Evolutionary conservation across 2,329 filamentous ascomycete genomes (phyloP).

Genomic region (Phialocephala subalpina): DNA sequence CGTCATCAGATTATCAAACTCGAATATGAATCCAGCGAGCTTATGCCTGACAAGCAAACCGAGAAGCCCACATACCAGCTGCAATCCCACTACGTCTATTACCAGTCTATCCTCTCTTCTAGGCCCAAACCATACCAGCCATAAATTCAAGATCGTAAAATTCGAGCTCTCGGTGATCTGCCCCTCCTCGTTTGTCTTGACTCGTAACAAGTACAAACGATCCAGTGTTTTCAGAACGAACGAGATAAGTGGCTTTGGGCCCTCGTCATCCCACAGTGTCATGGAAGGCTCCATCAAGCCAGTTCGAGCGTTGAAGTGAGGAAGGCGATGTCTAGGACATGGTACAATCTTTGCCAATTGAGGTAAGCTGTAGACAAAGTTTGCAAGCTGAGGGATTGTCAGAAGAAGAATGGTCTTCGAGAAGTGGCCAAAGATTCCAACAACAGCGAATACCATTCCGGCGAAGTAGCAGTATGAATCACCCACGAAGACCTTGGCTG

Average conservation of each 20-base stretch:
- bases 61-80: slow-evolving; percentile 77
- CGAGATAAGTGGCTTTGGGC: slow-evolving; percentile 71
- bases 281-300: slow-evolving; percentile 88
- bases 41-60: slow-evolving; percentile 87
- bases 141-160: slow-evolving; percentile 92
- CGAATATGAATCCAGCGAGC: slow-evolving; percentile 87
- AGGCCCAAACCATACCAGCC: slow-evolving; percentile 94
- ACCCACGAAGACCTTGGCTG: slow-evolving; percentile 92
- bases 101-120: slow-evolving; percentile 87
- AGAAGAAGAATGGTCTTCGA: slow-evolving; percentile 94
- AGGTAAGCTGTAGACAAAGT: slow-evolving; percentile 92
- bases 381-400: slow-evolving; percentile 93
- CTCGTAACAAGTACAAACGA: slow-evolving; percentile 70
- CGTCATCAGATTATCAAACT: slow-evolving; percentile 75
- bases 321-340: slow-evolving; percentile 91
- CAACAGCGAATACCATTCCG: slow-evolving; percentile 98
- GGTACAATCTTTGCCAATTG: slow-evolving; percentile 91
- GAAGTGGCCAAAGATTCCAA: slow-evolving; percentile 96
- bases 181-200: slow-evolving; percentile 73
- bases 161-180: slow-evolving; percentile 84
- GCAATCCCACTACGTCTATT: slow-evolving; percentile 80
- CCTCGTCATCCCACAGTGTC: slow-evolving; percentile 74
- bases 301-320: slow-evolving; percentile 84
- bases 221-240: slow-evolving; percentile 73
- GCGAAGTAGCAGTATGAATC: slow-evolving; percentile 99